Evolutionary conservation across 2,329 filamentous ascomycete species (phyloP).

Genomic region (Dothistroma septosporum): DNA sequence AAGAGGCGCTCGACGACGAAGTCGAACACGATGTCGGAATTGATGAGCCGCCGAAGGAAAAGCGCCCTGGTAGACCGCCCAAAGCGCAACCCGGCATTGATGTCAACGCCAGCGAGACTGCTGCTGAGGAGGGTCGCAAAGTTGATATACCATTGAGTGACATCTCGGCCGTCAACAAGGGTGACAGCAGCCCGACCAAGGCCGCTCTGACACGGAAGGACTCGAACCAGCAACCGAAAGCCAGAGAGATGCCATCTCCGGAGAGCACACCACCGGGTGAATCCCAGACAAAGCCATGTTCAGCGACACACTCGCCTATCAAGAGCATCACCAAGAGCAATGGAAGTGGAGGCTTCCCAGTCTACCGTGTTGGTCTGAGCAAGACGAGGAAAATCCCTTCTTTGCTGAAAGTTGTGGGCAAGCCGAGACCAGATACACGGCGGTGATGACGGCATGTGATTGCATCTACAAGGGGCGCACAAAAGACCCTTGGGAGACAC

Average conservation of each 20-base stretch:
- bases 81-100: slow-evolving; percentile 12
- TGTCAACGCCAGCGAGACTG: background rate
- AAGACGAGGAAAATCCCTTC: slow-evolving; percentile 47
- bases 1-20: slow-evolving; percentile 8
- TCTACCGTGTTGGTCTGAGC: slow-evolving; percentile 48
- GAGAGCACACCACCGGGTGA: slow-evolving; percentile 3
- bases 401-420: slow-evolving; percentile 33
- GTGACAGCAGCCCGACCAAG: slow-evolving; percentile 6
- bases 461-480: background rate
- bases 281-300: slow-evolving; percentile 2
- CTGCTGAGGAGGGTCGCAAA: background rate
- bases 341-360: slow-evolving; percentile 24
- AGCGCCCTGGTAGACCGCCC: slow-evolving; percentile 38
- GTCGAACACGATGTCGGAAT: slow-evolving; percentile 6
- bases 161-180: background rate
- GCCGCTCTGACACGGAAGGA: slow-evolving; percentile 7
- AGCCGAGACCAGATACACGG: slow-evolving; percentile 3
- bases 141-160: slow-evolving; percentile 1
- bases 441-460: background rate
- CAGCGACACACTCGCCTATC: slow-evolving; percentile 24
- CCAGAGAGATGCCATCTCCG: background rate
- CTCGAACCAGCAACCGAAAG: background rate
- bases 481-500: background rate
- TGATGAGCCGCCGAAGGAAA: slow-evolving; percentile 38
- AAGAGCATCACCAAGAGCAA: slow-evolving; percentile 29